Evolutionary conservation across 2,329 filamentous ascomycete genomes (phyloP).

Genomic region (Ceratocystis cacaofunesta): DNA sequence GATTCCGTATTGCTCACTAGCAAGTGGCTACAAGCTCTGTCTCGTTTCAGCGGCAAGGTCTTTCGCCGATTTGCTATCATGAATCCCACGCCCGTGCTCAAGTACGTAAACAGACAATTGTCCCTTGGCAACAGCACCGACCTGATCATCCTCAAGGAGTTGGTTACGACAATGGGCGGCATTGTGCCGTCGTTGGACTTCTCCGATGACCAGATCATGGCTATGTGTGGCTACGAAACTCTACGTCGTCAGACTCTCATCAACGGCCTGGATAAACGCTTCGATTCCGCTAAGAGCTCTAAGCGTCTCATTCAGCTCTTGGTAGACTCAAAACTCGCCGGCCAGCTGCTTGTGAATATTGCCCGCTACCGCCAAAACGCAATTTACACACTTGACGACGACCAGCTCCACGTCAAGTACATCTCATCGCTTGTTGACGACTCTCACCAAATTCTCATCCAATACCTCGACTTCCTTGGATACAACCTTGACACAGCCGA

Average conservation of each 20-base stretch:
- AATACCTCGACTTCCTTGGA: slow-evolving; percentile 80
- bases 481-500: slow-evolving; percentile 60
- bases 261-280: slow-evolving; percentile 66
- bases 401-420: slow-evolving; percentile 72
- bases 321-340: slow-evolving; percentile 61
- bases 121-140: slow-evolving; percentile 73
- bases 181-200: slow-evolving; percentile 77
- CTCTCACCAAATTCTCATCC: slow-evolving; percentile 67
- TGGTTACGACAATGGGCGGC: slow-evolving; percentile 85
- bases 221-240: slow-evolving; percentile 72
- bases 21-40: slow-evolving; percentile 79
- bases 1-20: slow-evolving; percentile 60
- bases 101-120: slow-evolving; percentile 79
- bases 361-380: slow-evolving; percentile 83
- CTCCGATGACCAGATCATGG: slow-evolving; percentile 72
- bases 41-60: slow-evolving; percentile 79
- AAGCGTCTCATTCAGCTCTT: slow-evolving; percentile 68
- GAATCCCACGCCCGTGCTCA: slow-evolving; percentile 69
- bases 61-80: slow-evolving; percentile 76
- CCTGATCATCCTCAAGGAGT: slow-evolving; percentile 77
- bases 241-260: slow-evolving; percentile 69
- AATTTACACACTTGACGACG: slow-evolving; percentile 56
- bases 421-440: slow-evolving; percentile 81
- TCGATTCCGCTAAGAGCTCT: slow-evolving; percentile 58
- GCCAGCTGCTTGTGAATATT: slow-evolving; percentile 74